Conservation (phyloP, 2,329 filamentous ascomycete genomes). For the Aspergillus sp. region DNA sequence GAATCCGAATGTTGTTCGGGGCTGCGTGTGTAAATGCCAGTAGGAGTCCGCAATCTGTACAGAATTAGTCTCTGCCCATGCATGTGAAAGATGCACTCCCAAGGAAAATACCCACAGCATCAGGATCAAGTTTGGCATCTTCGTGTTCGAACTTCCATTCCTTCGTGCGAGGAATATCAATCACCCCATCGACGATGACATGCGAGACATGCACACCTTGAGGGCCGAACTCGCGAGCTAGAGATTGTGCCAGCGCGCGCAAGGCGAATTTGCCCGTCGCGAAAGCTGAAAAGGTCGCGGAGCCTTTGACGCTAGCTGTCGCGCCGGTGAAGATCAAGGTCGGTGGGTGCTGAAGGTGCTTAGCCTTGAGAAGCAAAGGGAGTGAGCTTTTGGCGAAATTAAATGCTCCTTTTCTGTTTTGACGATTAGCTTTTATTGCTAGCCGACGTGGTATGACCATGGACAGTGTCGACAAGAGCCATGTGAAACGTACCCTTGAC, state of each 20-base stretch:
- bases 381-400: constrained; percentile 71
- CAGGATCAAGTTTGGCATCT: constrained; percentile 70
- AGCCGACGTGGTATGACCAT: no score
- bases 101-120: constrained; percentile 59
- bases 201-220: constrained; percentile 81
- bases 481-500: constrained; percentile 45
- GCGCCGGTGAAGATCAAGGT: constrained; percentile 84
- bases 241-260: constrained; percentile 69
- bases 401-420: constrained; percentile 61
- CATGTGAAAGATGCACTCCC: no score
- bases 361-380: constrained; percentile 66
- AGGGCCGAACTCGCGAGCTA: constrained; percentile 81
- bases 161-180: constrained; percentile 74
- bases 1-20: constrained; percentile 74
- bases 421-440: not conserved
- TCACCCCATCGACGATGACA: constrained; percentile 79
- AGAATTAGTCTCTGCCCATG: not conserved
- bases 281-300: constrained; percentile 68
- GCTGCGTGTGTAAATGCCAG: constrained; percentile 81
- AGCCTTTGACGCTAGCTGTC: constrained; percentile 74
- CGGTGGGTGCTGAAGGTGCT: constrained; percentile 62
- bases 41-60: constrained; percentile 79
- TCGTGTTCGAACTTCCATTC: constrained; percentile 56
- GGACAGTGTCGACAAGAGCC: not conserved
- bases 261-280: constrained; percentile 78